Evolutionary conservation across 768 basidiomycete species (phyloP), one percentile per base, ranked within the genome.

Genomic region (Kwoniella pini): DNA sequence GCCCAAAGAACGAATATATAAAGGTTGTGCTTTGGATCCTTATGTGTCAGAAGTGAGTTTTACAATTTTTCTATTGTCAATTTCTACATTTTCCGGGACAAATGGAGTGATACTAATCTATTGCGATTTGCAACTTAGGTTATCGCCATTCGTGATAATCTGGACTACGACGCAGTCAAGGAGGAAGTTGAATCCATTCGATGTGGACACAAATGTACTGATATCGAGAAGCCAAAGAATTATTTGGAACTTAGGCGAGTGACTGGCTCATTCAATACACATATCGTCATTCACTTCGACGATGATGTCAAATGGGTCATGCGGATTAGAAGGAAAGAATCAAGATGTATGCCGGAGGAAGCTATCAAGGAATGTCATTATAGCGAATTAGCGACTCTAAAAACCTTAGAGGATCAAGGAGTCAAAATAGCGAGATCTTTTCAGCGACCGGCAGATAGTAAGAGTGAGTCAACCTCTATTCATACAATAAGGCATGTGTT

Each of bases 371-470:
- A 42, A 45, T 58, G 48, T 33, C 27, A 53, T 31, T 10, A 27
- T 2, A 64, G 63, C 44, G 67, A 68, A 33, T 33, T 57, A 7
- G 63, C 63, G 12, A 68, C 67, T 17, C 19, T 68, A 36, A 27
- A 44, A 33, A 45, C 52, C 7, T 30, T 67, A 40, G 11, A 4
- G 11, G 28, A 31, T 33, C n/a, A 10, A 9, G 62, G 65, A 30
- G 22, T 56, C 7, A 39, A 13, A 21, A 53, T 60, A 43, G 51
- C 62, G 1, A 30, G 28, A 15, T 54, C 38, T 6, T 55, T 33
- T 30, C n/a, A 39, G n/a, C n/a, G 21, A 31, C 54, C 38, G 17
- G 15, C 5, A 12, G 28, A 49, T 40, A 54, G 57, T 30, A 22
- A 11, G 9, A 19, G 45, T 51, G 27, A 51, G 57, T 36, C 28